Evolutionary conservation across 2,329 filamentous ascomycete genomes (phyloP).

Genomic region (Penicillium frequentans): DNA sequence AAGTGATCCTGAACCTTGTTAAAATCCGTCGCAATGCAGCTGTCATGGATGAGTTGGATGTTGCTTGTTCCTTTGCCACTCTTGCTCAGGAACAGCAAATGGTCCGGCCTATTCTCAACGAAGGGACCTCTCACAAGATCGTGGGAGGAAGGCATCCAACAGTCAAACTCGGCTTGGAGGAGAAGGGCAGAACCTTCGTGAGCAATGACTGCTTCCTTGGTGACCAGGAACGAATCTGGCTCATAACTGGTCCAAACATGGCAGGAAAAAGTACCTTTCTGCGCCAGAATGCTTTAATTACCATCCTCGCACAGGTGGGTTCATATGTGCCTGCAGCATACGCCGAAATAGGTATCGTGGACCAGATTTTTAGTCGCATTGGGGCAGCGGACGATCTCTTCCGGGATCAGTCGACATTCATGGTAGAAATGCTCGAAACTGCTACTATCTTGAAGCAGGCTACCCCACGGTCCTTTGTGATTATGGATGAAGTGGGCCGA

Average conservation of each 20-base stretch:
- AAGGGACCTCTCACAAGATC: slow-evolving; percentile 68
- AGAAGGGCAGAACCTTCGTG: slow-evolving; percentile 78
- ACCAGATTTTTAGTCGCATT: slow-evolving; percentile 90
- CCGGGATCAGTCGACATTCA: slow-evolving; percentile 93
- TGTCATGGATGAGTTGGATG: slow-evolving; percentile 92
- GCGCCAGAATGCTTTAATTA: slow-evolving; percentile 91
- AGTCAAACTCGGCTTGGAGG: slow-evolving; percentile 77
- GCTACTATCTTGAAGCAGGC: slow-evolving; percentile 84
- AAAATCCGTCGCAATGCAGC: slow-evolving; percentile 83
- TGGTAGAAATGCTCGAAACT: slow-evolving; percentile 99
- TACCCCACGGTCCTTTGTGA: slow-evolving; percentile 81
- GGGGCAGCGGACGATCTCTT: slow-evolving; percentile 96
- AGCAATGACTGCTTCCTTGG: slow-evolving; percentile 83
- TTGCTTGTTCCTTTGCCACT: slow-evolving; percentile 79
- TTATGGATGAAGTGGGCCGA: slow-evolving; percentile 97
- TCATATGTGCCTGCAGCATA: slow-evolving; percentile 88
- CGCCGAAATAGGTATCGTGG: slow-evolving; percentile 86
- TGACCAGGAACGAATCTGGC: slow-evolving; percentile 68
- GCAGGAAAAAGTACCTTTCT: slow-evolving; percentile 95
- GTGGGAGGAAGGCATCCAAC: slow-evolving; percentile 88
- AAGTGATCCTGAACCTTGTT: slow-evolving; percentile 78
- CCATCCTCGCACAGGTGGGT: slow-evolving; percentile 87
- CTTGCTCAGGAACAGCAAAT: slow-evolving; percentile 74
- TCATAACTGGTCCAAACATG: slow-evolving; percentile 91
- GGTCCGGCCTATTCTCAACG: slow-evolving; percentile 70